Conservation (phyloP, 192 early-diverging fungal genomes). For the Borealophlyctis nickersoniae region DNA sequence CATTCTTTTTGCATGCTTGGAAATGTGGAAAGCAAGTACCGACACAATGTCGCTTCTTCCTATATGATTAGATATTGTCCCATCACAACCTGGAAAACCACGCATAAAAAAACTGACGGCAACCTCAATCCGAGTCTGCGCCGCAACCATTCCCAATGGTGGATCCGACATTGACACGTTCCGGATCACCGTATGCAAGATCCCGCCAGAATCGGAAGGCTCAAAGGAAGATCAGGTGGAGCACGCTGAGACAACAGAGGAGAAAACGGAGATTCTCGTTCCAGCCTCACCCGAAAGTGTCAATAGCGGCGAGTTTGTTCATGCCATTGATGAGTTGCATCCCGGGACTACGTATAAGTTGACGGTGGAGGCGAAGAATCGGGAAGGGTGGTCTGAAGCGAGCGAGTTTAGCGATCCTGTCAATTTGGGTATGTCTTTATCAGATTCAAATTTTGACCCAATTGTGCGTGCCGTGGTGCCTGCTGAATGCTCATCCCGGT, state of each 20-base stretch:
- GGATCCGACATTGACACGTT: slow-evolving; percentile 29
- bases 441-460: not conserved
- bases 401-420: slow-evolving; percentile 44
- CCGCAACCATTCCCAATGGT: slow-evolving; percentile 11
- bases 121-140: slow-evolving; percentile 20
- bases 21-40: not conserved
- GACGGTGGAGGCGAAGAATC: slow-evolving; percentile 23
- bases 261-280: not conserved
- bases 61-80: slow-evolving; percentile 25
- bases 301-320: slow-evolving; percentile 11
- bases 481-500: not conserved
- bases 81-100: slow-evolving; percentile 25
- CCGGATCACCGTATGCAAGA: slow-evolving; percentile 22
- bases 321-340: slow-evolving; percentile 29
- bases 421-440: slow-evolving; percentile 29
- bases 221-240: no score
- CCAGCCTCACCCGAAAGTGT: not conserved
- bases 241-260: not conserved
- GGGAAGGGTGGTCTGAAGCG: slow-evolving; percentile 24
- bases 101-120: slow-evolving; percentile 23
- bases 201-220: no score
- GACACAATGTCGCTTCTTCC: not conserved
- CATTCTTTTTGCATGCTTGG: not conserved
- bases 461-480: not conserved
- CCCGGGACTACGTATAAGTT: slow-evolving; percentile 35